phyloP scores from a whole-genome alignment of 768 basidiomycete genomes.

The Russula earlei region DNA sequence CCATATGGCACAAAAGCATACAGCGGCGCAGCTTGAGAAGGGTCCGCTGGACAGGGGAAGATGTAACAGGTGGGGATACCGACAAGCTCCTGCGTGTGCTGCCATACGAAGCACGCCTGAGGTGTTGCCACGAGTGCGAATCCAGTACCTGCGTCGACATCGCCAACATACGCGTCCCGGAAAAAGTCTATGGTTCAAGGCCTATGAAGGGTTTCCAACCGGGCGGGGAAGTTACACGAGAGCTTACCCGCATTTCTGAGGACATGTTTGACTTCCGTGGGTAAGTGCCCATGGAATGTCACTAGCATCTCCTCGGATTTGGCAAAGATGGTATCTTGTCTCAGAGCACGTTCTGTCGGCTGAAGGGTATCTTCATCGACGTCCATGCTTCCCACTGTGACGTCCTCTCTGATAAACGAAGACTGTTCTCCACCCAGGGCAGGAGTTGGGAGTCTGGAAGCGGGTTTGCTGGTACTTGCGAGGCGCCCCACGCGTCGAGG shows the following conservation, averaged over 20 bases:
- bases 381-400: conserved; percentile 47
- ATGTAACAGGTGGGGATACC: conserved; percentile 78
- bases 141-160: conserved; percentile 61
- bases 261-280: conserved; percentile 65
- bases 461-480: conserved; percentile 24
- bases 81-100: conserved; percentile 63
- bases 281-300: conserved; percentile 58
- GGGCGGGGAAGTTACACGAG: background rate
- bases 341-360: conserved; percentile 30
- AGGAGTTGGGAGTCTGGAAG: conserved; percentile 40
- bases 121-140: conserved; percentile 65
- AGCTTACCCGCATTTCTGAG: conserved; percentile 55
- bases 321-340: conserved; percentile 42
- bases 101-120: conserved; percentile 77
- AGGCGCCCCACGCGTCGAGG: conserved; percentile 24
- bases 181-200: conserved; percentile 48
- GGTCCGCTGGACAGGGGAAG: conserved; percentile 54
- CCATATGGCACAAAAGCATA: conserved; percentile 56
- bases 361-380: conserved; percentile 45
- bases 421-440: conserved; percentile 24
- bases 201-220: background rate
- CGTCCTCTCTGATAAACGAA: conserved; percentile 35
- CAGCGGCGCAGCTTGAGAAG: conserved; percentile 42
- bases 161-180: conserved; percentile 56
- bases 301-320: conserved; percentile 64